Evolutionary conservation across 2,329 filamentous ascomycete genomes (phyloP), one percentile per base, ranked within the genome.

Genomic region (Podosphaera leucotricha): DNA sequence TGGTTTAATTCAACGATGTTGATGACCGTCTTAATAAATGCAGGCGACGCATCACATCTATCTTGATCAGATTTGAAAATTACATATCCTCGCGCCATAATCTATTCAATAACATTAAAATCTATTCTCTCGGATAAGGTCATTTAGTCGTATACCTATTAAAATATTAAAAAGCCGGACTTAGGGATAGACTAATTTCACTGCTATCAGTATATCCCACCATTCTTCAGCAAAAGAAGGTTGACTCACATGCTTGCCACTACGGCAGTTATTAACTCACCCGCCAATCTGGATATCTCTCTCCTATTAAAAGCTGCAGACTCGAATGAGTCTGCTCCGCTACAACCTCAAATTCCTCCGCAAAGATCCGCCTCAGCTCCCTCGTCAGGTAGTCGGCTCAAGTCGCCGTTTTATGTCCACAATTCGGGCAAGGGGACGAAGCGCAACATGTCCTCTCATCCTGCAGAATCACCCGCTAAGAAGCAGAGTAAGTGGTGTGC

Each of bases 401-500:
- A 53, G 43, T 45, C 46, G 43, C 47, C 52, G 43, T 48, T 50
- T 38, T 53, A 53, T 53, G 49, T 50, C 38, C 44, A 48, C 43
- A 49, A 45, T 38, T 45, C 30, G 26, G 35, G 7, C 35, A 46
- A 47, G 50, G 50, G 47, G 41, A 50, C n/a, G 50, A 72, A 66
- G 59, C 66, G 66, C 59, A 66, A 58, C 53, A 66, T 71, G 66
- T 62, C 66, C 48, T 59, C 70, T 26, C 70, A 76, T 56, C 63
- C 64, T 15, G 58, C 66, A 26, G 71, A 76, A 53, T 80, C 77
- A 33, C 83, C 82, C 18, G 81, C 83, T 28, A 92, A 90, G 66
- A 92, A 87, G 63, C 85, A 94, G 61, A 92, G 83, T 58, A 95
- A 95, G 62, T 95, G 90, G 90, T 92, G 83, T 4, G 69, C 80